Conservation (phyloP, 306 rosid genomes). For the Dicorynia guianensis region DNA sequence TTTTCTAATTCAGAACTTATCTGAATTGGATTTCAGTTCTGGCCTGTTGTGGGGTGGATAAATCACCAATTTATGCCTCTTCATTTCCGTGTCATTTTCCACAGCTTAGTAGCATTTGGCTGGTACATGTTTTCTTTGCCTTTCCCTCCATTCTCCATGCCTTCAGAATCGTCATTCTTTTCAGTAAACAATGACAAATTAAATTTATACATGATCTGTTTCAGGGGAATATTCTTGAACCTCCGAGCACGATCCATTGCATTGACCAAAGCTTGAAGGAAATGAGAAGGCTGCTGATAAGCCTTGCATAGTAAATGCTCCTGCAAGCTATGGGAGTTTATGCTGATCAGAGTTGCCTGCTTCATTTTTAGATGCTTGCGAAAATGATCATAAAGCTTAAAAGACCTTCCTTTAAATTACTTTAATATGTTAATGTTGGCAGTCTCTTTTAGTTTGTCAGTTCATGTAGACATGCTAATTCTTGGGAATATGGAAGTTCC, state of each 20-base stretch:
- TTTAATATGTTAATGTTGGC: background rate
- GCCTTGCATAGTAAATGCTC: slow-evolving; percentile 21
- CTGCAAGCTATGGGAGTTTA: slow-evolving; percentile 9
- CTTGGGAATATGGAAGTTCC: slow-evolving; percentile 2
- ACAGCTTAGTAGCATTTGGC: slow-evolving; percentile 76
- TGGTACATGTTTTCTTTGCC: slow-evolving; percentile 58
- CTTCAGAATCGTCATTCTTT: slow-evolving; percentile 18
- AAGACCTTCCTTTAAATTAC: slow-evolving; percentile 1
- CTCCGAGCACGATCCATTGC: slow-evolving; percentile 73
- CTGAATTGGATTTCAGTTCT: slow-evolving; percentile 69
- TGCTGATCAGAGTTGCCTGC: background rate
- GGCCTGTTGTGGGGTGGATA: slow-evolving; percentile 91
- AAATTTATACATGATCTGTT: slow-evolving; percentile 29
- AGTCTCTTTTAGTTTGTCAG: slow-evolving; percentile 24
- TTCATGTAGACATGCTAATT: slow-evolving; percentile 23
- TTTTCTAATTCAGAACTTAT: slow-evolving; percentile 35
- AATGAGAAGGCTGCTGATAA: slow-evolving; percentile 15
- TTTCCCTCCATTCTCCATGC: slow-evolving; percentile 6
- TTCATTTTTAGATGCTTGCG: background rate
- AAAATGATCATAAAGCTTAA: background rate
- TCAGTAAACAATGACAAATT: slow-evolving; percentile 11
- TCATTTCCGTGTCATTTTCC: slow-evolving; percentile 85
- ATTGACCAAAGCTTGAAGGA: slow-evolving; percentile 63
- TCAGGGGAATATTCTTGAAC: slow-evolving; percentile 92
- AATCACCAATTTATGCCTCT: slow-evolving; percentile 90